Evolutionary conservation across 208 protist species (phyloP), one percentile per base, ranked within the genome.

Genomic region (Wallacemonas collosoma): DNA sequence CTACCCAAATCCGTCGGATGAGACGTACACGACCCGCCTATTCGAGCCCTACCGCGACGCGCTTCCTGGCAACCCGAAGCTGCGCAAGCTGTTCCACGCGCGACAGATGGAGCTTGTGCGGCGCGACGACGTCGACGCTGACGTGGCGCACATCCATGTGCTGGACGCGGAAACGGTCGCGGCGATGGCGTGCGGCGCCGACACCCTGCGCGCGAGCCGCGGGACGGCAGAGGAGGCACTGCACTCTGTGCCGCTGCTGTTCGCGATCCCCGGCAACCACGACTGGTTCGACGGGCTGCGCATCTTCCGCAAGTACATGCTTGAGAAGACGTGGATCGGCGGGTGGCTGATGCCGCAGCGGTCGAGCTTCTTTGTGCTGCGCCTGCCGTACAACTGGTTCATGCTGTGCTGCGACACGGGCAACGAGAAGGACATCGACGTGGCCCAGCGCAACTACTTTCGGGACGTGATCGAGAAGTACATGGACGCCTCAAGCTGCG

Each of bases 281-380:
- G 93, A 95, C 77, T 97, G 93, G 93, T 84, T 94, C 68, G 93
- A 97, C 67, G 93, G 93, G 11, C 87, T 95, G 38, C 75, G 80
- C 26, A 93, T 85, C 15, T 97, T 83, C 71, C 79, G 83, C 60
- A 90, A 93, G 66, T 90, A 85, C 77, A 93, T 97, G 9, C 65
- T 90, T 47, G 80, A 89, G 54, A 77, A 83, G 62, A 83, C 71
- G 44, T 90, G 88, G 85, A 75, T 94, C 5, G 93, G 93, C 12
- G 90, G 93, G 53, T 95, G 93, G 90, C 70, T 93, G 67, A 87
- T 97, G 85, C 93, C 93, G 57, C 93, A 97, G 80, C 66, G 74
- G 3, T 94, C 80, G 71, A 90, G 83, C 65, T 97, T 87, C 78
- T 95, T 94, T 77, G 77, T 91, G 54, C 68, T 95, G 36, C 51